Base-by-base conservation (phyloP, 1,284 basidiomycete species). In the Trametes hirsuta region DNA sequence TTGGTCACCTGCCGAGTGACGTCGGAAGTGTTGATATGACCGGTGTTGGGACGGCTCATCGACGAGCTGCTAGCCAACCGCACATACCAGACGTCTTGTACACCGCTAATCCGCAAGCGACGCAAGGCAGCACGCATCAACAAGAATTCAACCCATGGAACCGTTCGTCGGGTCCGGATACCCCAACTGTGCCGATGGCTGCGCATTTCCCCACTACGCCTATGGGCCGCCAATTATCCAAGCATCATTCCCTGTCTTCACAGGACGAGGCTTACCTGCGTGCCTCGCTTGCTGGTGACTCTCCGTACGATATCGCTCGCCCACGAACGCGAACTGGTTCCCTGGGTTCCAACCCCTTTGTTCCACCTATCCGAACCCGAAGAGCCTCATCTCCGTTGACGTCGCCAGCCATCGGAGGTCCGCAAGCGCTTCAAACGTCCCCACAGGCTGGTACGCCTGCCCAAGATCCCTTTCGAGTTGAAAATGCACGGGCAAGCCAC, bases 41-140 rank as follows among this genome's bases (percentile, higher is more conserved):
- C 4, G 89, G 88, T 15, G 66, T 90, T 36, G 88, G 88, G 37
- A 77, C 85, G 14, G 72, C 71, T 24, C 67, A 61, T 12, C 67
- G 63, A 35, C 41, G 58, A 56, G 64, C 65, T 53, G 60, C 55
- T 44, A 68, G 56, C 58, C 53, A 64, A 80, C 77, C 50, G 71
- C 74, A 69, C 78, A 84, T 74, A 80, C 86, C 60, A 72, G 74
- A 71, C 81, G 84, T 71, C 15, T 64, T 74, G 61, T 72, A 75
- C 55, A 52, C 66, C 22, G 66, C 69, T 59, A 55, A 48, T 2
- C 54, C 64, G 24, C 46, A 42, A 36, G 54, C 47, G n/a, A 54
- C 47, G 14, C 49, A 59, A 11, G 65, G 57, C 3, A 45, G 61
- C 21, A 36, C 37, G 5, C 47, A 65, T 22, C 62, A 61, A 24